phyloP scores from a whole-genome alignment of 2,329 filamentous ascomycete genomes.

The Fusarium marasasianum region DNA sequence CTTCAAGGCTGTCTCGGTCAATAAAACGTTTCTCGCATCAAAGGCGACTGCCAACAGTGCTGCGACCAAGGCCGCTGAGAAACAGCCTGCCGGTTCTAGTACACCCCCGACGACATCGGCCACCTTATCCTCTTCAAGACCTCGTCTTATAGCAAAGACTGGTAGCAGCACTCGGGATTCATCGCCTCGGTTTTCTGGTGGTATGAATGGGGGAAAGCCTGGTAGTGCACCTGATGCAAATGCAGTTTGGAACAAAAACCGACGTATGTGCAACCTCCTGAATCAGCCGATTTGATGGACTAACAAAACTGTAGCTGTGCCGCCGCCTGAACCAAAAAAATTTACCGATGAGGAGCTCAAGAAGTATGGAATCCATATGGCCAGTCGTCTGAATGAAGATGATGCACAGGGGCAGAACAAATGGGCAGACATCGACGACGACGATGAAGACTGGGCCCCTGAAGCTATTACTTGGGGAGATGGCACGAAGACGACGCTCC shows the following conservation, averaged over 20 bases:
- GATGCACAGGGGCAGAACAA: conserved; percentile 79
- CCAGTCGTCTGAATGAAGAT: conserved; percentile 79
- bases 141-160: conserved; percentile 80
- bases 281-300: conserved; percentile 9
- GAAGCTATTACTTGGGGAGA: conserved; percentile 90
- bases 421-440: conserved; percentile 91
- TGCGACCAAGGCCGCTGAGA: conserved; percentile 61
- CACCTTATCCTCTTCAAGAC: conserved; percentile 65
- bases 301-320: conserved; percentile 58
- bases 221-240: conserved; percentile 73
- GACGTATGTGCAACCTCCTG: conserved; percentile 65
- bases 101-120: conserved; percentile 58
- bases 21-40: conserved; percentile 82
- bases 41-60: conserved; percentile 63
- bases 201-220: conserved; percentile 66
- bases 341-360: conserved; percentile 88
- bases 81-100: conserved; percentile 58
- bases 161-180: conserved; percentile 68
- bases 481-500: conserved; percentile 82
- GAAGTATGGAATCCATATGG: conserved; percentile 87
- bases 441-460: conserved; percentile 87
- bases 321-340: conserved; percentile 78
- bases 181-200: conserved; percentile 52
- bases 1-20: conserved; percentile 88
- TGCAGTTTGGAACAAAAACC: conserved; percentile 90